phyloP scores from a whole-genome alignment of 306 rosid species.

The Medicago lupulina region DNA sequence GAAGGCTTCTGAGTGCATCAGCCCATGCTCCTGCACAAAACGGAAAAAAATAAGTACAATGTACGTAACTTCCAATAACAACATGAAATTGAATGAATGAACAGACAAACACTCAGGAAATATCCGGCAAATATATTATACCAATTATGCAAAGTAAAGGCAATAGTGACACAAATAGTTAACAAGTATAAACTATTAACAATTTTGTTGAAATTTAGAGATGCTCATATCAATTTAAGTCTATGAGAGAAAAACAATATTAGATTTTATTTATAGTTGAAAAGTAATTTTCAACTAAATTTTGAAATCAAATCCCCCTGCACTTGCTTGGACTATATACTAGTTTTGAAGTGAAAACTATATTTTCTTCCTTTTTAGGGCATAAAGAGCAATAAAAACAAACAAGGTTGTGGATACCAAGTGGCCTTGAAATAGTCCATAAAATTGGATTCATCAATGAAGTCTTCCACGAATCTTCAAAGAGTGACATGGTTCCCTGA shows the following conservation, averaged over 20 bases:
- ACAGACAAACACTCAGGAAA: constrained; percentile 16
- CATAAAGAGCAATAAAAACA: constrained; percentile 1
- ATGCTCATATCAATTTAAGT: constrained; percentile 2
- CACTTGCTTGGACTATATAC: constrained; percentile 19
- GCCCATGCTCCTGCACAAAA: constrained; percentile 69
- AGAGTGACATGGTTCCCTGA: constrained; percentile 60
- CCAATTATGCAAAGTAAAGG: constrained; percentile 14
- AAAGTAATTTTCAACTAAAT: not conserved
- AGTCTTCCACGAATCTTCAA: constrained; percentile 74
- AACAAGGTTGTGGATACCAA: constrained; percentile 50
- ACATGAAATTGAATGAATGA: constrained; percentile 24
- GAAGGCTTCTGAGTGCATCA: constrained; percentile 57
- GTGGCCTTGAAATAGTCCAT: constrained; percentile 86
- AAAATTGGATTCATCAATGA: constrained; percentile 68
- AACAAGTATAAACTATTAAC: not conserved
- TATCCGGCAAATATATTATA: too few species aligned
- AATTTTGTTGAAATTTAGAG: not conserved
- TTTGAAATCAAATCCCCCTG: constrained; percentile 10
- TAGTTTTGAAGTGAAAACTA: constrained; percentile 15
- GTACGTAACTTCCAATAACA: not conserved
- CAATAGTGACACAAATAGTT: not conserved
- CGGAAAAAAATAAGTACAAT: constrained; percentile 39
- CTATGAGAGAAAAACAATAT: not conserved
- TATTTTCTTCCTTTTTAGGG: not conserved
- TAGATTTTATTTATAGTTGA: not conserved